phyloP scores from a whole-genome alignment of 306 rosid species.

The Carpinus viminea region DNA sequence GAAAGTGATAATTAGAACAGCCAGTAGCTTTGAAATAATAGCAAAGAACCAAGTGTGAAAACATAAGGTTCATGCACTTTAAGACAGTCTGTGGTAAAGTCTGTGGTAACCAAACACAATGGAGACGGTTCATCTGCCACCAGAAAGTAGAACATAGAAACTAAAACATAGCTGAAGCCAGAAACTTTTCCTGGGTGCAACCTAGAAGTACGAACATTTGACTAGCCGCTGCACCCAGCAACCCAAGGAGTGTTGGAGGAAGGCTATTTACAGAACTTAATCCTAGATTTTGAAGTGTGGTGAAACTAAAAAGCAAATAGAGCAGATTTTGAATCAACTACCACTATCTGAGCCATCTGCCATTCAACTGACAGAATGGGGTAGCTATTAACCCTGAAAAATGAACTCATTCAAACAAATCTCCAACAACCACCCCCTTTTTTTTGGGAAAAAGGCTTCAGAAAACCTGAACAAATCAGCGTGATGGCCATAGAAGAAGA shows the following conservation, averaged over 20 bases:
- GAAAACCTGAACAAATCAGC: slow-evolving; percentile 67
- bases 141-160: not conserved
- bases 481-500: slow-evolving; percentile 55
- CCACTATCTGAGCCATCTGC: slow-evolving; percentile 23
- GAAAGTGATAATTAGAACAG: not conserved
- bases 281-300: slow-evolving; percentile 21
- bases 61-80: not conserved
- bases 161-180: not conserved
- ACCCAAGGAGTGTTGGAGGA: not conserved
- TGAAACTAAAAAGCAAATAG: slow-evolving; percentile 21
- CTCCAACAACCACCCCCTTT: slow-evolving; percentile 7
- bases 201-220: not conserved
- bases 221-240: not conserved
- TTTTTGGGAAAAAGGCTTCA: slow-evolving; percentile 36
- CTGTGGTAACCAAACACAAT: not conserved
- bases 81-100: not conserved
- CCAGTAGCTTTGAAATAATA: not conserved
- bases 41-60: not conserved
- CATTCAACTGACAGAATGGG: slow-evolving; percentile 23
- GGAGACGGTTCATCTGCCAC: not conserved
- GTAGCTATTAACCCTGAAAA: slow-evolving; percentile 22
- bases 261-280: slow-evolving; percentile 6
- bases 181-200: not conserved
- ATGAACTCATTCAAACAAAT: slow-evolving; percentile 29
- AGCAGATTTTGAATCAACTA: slow-evolving; percentile 16